These are phyloP conservation scores for Phytophthora pini DNA, from an alignment of 352 stramenopile species.

Conservation along the genomic window DNA sequence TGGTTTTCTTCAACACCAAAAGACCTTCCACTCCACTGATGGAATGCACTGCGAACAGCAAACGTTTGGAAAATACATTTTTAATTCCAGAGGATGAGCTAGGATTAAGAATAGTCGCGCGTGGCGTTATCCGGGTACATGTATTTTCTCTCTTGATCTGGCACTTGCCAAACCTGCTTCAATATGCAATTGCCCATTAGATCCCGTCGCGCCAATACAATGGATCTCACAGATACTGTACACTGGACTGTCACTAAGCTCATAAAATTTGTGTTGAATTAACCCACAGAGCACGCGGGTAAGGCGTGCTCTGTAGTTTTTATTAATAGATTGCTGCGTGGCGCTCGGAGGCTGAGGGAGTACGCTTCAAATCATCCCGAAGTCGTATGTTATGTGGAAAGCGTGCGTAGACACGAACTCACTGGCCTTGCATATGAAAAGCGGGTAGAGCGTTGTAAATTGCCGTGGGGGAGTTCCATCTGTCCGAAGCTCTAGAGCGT, in stretches of 20 bases:
- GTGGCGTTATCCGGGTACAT: not conserved
- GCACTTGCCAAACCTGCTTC: not conserved
- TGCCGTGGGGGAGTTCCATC: slow-evolving; percentile 10
- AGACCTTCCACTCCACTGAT: no score
- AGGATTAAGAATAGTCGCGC: slow-evolving; percentile 1
- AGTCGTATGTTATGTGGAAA: slow-evolving; percentile 26
- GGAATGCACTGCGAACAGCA: not conserved
- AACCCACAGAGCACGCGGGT: not conserved
- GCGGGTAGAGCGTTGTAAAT: slow-evolving; percentile 10
- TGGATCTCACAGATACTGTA: not conserved
- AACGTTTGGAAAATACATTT: slow-evolving; percentile 1
- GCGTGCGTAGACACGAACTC: slow-evolving; percentile 4
- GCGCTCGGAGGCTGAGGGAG: slow-evolving; percentile 6
- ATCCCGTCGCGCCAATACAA: not conserved
- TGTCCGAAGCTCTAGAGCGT: slow-evolving; percentile 4
- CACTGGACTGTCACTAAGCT: no score
- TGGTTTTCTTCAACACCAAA: not conserved
- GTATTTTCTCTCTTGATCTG: not conserved
- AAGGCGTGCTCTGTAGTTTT: slow-evolving; percentile 2
- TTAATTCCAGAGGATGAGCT: slow-evolving; percentile 4
- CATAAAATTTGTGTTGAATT: no score
- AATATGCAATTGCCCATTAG: not conserved
- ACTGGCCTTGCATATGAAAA: slow-evolving; percentile 3
- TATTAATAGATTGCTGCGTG: not conserved
- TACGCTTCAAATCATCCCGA: slow-evolving; percentile 16